Evolutionary conservation across 2,329 filamentous ascomycete species (phyloP).

Genomic region (Fonsecaea pugnacius): DNA sequence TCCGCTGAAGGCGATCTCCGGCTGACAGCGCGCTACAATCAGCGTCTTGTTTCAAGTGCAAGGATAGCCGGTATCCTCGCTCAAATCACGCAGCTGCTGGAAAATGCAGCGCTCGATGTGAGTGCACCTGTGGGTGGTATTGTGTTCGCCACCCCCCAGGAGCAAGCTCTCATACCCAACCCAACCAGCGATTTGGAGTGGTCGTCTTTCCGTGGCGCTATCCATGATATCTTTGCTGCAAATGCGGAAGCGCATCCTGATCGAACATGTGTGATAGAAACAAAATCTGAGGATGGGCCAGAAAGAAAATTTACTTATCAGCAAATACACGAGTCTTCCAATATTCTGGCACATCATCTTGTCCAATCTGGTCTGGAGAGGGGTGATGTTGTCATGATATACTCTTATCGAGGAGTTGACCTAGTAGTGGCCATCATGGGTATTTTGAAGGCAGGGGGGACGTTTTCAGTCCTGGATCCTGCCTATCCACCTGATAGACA

Average conservation of each 20-base stretch:
- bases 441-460: slow-evolving; percentile 62
- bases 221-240: slow-evolving; percentile 50
- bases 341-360: slow-evolving; percentile 78
- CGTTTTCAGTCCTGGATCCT: slow-evolving; percentile 72
- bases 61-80: slow-evolving; percentile 50
- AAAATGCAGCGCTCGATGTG: slow-evolving; percentile 47
- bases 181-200: slow-evolving; percentile 52
- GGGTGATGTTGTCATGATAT: slow-evolving; percentile 94
- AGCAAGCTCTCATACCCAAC: slow-evolving; percentile 44
- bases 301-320: slow-evolving; percentile 76
- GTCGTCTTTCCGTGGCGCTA: slow-evolving; percentile 52
- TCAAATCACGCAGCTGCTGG: slow-evolving; percentile 49
- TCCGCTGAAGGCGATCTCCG: slow-evolving; percentile 40
- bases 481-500: slow-evolving; percentile 80
- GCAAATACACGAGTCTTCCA: slow-evolving; percentile 84
- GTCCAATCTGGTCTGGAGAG: slow-evolving; percentile 71
- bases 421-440: slow-evolving; percentile 82
- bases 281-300: slow-evolving; percentile 56
- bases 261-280: slow-evolving; percentile 70
- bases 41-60: slow-evolving; percentile 52
- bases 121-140: slow-evolving; percentile 49
- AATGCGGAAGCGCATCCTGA: slow-evolving; percentile 70
- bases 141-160: slow-evolving; percentile 44
- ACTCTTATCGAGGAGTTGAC: slow-evolving; percentile 79
- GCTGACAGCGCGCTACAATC: slow-evolving; percentile 50